Base-by-base conservation (phyloP, 192 early-diverging fungal genomes). In the Fimicolochytrium jonesii region DNA sequence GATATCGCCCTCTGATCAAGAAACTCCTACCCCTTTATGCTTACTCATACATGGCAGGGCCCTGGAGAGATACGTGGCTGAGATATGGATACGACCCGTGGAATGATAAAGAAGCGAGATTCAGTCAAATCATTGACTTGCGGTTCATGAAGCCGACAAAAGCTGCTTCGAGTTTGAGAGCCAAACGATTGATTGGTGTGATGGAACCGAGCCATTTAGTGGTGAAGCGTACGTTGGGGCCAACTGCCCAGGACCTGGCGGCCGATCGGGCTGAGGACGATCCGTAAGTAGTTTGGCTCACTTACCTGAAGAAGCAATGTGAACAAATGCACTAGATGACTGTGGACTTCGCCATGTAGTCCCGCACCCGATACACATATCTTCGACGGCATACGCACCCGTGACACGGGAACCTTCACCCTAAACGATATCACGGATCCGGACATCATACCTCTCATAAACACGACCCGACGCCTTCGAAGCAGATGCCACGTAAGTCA, bases 11-110 rank as follows among this genome's bases (percentile, higher is more conserved):
- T 46, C 33, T 36, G n/a, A 22, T 77, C 5, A 60, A 60, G 26
- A 13, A 39, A 17, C 26, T 74, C n/a, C 25, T 77, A 4, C 41
- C 71, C 4, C 3, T 51, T 7, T 22, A 46, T 20, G 75, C 71
- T 4, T 77, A 71, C 42, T 34, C 54, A 26, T 41, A 58, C 17
- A 42, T 56, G 13, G 34, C 9, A 10, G 75, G 75, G 1, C 71
- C 71, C 33, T 77, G 70, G 70, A 49, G 62, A 11, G 71, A 74
- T 13, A 34, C 23, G n/a, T 77, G 75, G 75, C 44, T 67, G 2
- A 35, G 66, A 32, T 77, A 74, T 65, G 75, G 75, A 20, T 77
- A 71, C 51, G 71, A 77, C 45, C 71, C 71, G 34, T 22, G 71
- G 39, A 11, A 18, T 25, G 71, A 77, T 17, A 28, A n/a, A 33